phyloP scores from a whole-genome alignment of 2,329 filamentous ascomycete genomes.

The Alternaria alternata region DNA sequence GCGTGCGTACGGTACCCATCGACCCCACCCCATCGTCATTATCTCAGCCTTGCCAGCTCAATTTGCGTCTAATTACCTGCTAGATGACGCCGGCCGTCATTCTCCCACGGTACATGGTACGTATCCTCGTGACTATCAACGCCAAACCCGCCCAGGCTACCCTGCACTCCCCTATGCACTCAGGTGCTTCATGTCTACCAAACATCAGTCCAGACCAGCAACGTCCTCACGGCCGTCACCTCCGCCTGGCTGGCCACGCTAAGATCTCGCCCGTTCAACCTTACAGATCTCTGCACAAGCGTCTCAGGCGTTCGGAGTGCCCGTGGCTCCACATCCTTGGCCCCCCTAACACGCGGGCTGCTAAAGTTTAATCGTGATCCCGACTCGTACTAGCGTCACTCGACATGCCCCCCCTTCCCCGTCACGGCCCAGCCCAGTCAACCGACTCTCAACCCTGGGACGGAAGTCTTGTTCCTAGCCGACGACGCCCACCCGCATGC shows the following conservation, averaged over 20 bases:
- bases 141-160: background rate
- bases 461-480: constrained; percentile 37
- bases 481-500: constrained; percentile 45
- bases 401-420: constrained; percentile 21
- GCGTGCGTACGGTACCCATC: background rate
- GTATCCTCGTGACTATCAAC: background rate
- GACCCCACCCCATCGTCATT: constrained; percentile 12
- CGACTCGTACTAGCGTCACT: constrained; percentile 23
- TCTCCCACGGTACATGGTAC: background rate
- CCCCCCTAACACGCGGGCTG: constrained; percentile 39
- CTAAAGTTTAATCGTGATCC: constrained; percentile 40
- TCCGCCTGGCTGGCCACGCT: constrained; percentile 23
- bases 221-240: background rate
- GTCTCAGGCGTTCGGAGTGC: constrained; percentile 32
- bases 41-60: constrained; percentile 5
- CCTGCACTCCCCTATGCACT: background rate
- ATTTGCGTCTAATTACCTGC: background rate
- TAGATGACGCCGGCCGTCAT: background rate
- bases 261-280: constrained; percentile 30
- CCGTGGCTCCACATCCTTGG: constrained; percentile 32
- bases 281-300: constrained; percentile 25
- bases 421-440: constrained; percentile 21
- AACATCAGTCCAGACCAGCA: background rate
- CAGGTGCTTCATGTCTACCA: background rate
- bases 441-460: constrained; percentile 29